Percentiles rank a stretch among this genome's conserved stretches.
Evolutionary conservation across 2,329 filamentous ascomycete species (phyloP).

Genomic region (Fusarium sp.): DNA sequence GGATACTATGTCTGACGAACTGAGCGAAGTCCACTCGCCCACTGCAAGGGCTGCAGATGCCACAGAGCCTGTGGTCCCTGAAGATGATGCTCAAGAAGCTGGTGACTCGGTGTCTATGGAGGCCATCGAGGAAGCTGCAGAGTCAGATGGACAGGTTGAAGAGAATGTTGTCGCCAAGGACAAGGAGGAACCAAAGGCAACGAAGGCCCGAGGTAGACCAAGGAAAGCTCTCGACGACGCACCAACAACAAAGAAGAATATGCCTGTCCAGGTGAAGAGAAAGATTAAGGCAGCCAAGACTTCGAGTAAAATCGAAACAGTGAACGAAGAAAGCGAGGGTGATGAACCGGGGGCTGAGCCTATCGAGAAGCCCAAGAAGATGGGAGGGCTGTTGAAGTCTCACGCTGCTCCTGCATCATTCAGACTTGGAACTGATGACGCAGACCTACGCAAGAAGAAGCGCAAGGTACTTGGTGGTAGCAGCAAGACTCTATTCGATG

Average conservation of each 20-base stretch:
- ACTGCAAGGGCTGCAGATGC: constrained; percentile 22
- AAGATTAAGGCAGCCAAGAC: constrained; percentile 48
- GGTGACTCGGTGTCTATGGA: constrained; percentile 19
- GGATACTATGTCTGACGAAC: constrained; percentile 47
- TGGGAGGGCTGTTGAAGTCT: constrained; percentile 17
- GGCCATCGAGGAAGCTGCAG: constrained; percentile 10
- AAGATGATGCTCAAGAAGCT: constrained; percentile 42
- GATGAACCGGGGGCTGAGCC: constrained; percentile 48
- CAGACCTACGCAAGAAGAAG: constrained; percentile 72
- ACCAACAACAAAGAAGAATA: constrained; percentile 59
- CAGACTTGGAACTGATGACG: constrained; percentile 42
- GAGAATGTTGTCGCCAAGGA: constrained; percentile 10
- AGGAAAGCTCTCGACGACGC: constrained; percentile 58
- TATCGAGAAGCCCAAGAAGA: constrained; percentile 18
- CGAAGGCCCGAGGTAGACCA: constrained; percentile 59
- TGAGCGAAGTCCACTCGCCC: constrained; percentile 43
- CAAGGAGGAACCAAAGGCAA: constrained; percentile 26
- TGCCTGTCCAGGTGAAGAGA: constrained; percentile 47
- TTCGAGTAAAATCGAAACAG: constrained; percentile 51
- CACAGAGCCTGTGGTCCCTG: constrained; percentile 49
- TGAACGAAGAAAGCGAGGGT: constrained; percentile 52
- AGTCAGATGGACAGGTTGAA: constrained; percentile 16
- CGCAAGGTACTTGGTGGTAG: constrained; percentile 74
- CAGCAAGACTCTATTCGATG: constrained; percentile 76
- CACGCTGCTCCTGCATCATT: constrained; percentile 7